Conservation (phyloP, 176 grass and related monocot genomes). For the Miscanthus lutarioriparius region DNA sequence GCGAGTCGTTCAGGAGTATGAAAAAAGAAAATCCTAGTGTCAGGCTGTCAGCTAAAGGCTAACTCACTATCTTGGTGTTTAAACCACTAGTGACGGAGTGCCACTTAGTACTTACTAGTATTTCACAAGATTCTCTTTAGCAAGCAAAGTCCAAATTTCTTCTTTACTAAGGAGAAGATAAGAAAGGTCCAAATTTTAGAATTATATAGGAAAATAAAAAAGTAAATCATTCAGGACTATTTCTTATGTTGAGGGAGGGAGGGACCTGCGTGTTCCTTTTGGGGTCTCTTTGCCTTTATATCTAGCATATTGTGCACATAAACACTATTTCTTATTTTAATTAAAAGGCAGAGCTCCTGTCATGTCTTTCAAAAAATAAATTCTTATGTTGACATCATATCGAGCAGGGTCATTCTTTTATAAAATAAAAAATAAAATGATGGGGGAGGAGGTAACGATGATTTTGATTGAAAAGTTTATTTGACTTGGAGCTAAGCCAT, state of each 20-base stretch:
- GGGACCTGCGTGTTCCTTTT: too few relatives aligned
- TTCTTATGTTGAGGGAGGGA: neutral
- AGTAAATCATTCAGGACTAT: neutral
- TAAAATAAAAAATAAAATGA: neutral
- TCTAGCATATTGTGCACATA: too few relatives aligned
- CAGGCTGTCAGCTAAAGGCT: neutral
- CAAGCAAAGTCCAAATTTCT: neutral
- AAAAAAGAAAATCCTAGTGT: neutral
- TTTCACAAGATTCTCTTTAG: neutral
- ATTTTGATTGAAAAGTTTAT: neutral
- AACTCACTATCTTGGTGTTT: neutral
- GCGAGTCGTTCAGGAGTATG: neutral
- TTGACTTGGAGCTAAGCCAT: neutral
- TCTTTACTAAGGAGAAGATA: neutral
- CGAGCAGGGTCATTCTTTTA: neutral
- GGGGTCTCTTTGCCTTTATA: too few relatives aligned
- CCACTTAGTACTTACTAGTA: neutral
- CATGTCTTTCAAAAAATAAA: too few relatives aligned
- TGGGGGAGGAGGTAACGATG: neutral
- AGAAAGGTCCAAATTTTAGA: neutral
- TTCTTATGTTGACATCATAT: neutral
- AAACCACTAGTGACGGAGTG: slow-evolving; percentile 3
- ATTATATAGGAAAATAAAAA: neutral
- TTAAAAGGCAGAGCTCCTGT: too few relatives aligned
- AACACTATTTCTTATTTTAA: too few relatives aligned